phyloP scores from a whole-genome alignment of 164 flowering plant species.

The Vitis labrusca region DNA sequence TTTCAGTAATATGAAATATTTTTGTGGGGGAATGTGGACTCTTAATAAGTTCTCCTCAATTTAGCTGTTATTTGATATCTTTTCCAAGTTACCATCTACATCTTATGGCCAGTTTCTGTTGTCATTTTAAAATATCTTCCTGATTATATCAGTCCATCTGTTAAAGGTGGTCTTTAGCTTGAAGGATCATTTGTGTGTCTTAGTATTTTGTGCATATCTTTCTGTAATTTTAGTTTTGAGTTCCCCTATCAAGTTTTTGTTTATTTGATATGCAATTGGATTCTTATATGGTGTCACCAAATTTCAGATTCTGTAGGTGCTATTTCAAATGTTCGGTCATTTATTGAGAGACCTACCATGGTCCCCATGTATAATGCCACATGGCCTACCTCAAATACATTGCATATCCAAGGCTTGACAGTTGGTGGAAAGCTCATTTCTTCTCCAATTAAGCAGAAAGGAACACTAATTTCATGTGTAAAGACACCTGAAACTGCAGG shows the following conservation, averaged over 20 bases:
- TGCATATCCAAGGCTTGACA: conserved; percentile 18
- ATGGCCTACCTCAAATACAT: conserved; percentile 16
- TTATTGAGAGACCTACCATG: conserved; percentile 34
- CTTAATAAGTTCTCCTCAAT: too few relatives aligned
- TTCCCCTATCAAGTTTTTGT: too few relatives aligned
- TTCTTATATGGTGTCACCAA: conserved; percentile 1
- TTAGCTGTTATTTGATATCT: too few relatives aligned
- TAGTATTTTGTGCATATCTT: neutral
- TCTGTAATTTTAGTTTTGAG: neutral
- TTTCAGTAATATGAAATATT: too few relatives aligned
- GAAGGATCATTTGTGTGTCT: neutral
- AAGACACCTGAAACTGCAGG: conserved; percentile 43
- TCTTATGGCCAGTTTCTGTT: too few relatives aligned
- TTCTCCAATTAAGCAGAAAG: conserved; percentile 24
- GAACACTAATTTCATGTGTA: conserved; percentile 21
- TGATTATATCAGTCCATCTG: too few relatives aligned
- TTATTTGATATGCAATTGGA: neutral
- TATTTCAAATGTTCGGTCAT: conserved; percentile 22
- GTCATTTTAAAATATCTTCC: too few relatives aligned
- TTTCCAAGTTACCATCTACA: too few relatives aligned
- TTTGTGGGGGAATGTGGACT: too few relatives aligned
- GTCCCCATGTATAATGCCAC: conserved; percentile 13
- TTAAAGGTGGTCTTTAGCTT: too few relatives aligned
- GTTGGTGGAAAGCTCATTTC: conserved; percentile 27
- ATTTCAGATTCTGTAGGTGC: conserved; percentile 40